phyloP scores from a whole-genome alignment of 768 basidiomycete genomes.

The Hortiboletus flavorubellus region DNA sequence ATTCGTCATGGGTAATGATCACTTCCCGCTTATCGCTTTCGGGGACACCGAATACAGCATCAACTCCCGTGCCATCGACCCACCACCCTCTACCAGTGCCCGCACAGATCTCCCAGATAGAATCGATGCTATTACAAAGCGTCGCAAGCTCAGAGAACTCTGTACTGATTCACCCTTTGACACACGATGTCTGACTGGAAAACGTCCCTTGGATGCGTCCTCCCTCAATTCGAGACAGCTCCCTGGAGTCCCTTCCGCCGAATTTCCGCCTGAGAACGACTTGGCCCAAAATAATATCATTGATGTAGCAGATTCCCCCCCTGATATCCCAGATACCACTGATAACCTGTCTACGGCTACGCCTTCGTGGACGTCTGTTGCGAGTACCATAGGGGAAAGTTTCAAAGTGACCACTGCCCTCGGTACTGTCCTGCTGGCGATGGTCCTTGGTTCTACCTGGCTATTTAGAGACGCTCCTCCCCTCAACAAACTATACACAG shows the following conservation, averaged over 20 bases:
- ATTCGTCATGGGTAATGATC: slow-evolving; percentile 80
- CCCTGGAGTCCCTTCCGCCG: slow-evolving; percentile 49
- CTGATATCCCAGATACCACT: slow-evolving; percentile 16
- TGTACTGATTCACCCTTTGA: slow-evolving; percentile 42
- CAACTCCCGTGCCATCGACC: slow-evolving; percentile 34
- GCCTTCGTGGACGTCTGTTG: slow-evolving; percentile 17
- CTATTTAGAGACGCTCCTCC: slow-evolving; percentile 23
- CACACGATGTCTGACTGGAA: slow-evolving; percentile 60
- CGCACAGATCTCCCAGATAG: slow-evolving; percentile 36
- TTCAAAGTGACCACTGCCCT: slow-evolving; percentile 15
- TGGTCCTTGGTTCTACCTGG: slow-evolving; percentile 23
- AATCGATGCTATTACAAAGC: slow-evolving; percentile 44
- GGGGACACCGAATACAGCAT: slow-evolving; percentile 41
- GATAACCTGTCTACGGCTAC: slow-evolving; percentile 11
- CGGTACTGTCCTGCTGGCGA: slow-evolving; percentile 23
- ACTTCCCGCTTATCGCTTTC: slow-evolving; percentile 81
- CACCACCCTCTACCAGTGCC: slow-evolving; percentile 30
- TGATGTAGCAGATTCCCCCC: slow-evolving; percentile 13
- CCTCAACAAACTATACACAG: slow-evolving; percentile 10
- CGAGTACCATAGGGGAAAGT: slow-evolving; percentile 10
- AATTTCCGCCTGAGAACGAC: slow-evolving; percentile 28
- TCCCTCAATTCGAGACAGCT: slow-evolving; percentile 53
- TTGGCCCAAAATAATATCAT: slow-evolving; percentile 7
- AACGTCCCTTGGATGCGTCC: slow-evolving; percentile 49
- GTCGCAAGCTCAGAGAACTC: slow-evolving; percentile 41